Base-by-base conservation (phyloP, 352 stramenopile genomes). In the Globisporangium megalacanthum region DNA sequence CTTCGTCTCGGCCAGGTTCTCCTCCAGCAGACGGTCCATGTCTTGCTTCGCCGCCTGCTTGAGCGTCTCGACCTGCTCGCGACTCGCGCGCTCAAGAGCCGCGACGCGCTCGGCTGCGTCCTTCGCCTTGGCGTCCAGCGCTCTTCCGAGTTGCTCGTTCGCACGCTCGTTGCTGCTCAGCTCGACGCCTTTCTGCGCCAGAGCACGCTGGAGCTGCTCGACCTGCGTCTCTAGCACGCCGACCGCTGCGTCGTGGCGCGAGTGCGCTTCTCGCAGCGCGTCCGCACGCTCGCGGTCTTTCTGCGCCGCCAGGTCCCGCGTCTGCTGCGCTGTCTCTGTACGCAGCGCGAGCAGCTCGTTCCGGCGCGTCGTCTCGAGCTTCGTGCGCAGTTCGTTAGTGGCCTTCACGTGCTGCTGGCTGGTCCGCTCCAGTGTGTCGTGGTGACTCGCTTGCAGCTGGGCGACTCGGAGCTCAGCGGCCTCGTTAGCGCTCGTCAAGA, bases 1-100 rank as follows among this genome's bases (percentile, higher is more conserved):
- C 58, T 72, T 73, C 6, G 71, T 91, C 60, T 93, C 80, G 2
- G 62, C 51, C 37, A 89, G 47, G 42, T 93, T 85, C 52, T 89
- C 80, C 46, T 89, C 77, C 39, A 91, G 48, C 2, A 88, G 52
- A 0, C 68, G 77, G 56, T 91, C 77, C 70, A 93, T 75, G 22
- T 91, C 81, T 13, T 66, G 65, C 58, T 88, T 86, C 11, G 76
- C 68, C 19, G 76, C 77, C 6, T 60, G 51, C 58, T 88, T 84
- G 31, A 88, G 66, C 9, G 33, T 63, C 49, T 86, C 77, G n/a
- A 87, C 49, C 22, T 84, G 64, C 10, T 86, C 72, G 8, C 75
- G 70, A 6, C 73, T 70, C 0, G 22, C 54, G 3, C 68, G 60
- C 57, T 88, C 78, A 0, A 86, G 56, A 2, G 50, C 48, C 10